Percentiles rank a stretch among this genome's conserved stretches.
Evolutionary conservation across 495 filamentous ascomycete species (phyloP).

Genomic region (Penicillium tannophilum): DNA sequence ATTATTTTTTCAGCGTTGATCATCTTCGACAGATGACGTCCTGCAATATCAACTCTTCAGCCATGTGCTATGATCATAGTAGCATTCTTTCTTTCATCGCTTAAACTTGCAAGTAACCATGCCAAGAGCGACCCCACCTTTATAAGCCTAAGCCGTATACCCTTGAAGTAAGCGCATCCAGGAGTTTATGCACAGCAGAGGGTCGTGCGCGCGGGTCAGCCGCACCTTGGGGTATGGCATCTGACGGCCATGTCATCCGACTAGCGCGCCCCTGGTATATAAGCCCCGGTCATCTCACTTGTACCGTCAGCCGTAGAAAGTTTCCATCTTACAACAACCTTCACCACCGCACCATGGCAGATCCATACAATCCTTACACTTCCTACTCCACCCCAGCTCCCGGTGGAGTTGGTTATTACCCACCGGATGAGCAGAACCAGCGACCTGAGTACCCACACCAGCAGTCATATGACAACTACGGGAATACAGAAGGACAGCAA

Average conservation of each 20-base stretch:
- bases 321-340: neutral
- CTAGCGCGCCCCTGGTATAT: slow-evolving; percentile 9
- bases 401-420: slow-evolving; percentile 33
- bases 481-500: slow-evolving; percentile 10
- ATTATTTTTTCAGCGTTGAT: slow-evolving; percentile 7
- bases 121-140: slow-evolving; percentile 9
- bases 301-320: neutral
- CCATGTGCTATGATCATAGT: slow-evolving; percentile 7
- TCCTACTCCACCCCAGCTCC: slow-evolving; percentile 29
- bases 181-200: slow-evolving; percentile 13
- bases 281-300: neutral
- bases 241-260: slow-evolving; percentile 21
- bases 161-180: slow-evolving; percentile 20
- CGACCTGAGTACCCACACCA: slow-evolving; percentile 16
- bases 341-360: slow-evolving; percentile 40
- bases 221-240: slow-evolving; percentile 26
- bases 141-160: slow-evolving; percentile 1
- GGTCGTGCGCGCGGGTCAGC: slow-evolving; percentile 35
- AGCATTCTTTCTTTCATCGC: neutral
- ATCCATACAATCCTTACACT: slow-evolving; percentile 50
- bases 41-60: slow-evolving; percentile 18
- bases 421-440: slow-evolving; percentile 24
- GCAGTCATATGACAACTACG: slow-evolving; percentile 13
- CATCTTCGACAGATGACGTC: slow-evolving; percentile 24
- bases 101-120: slow-evolving; percentile 7